Base-by-base conservation (phyloP, 768 basidiomycete genomes). In the Boletales sp. region DNA sequence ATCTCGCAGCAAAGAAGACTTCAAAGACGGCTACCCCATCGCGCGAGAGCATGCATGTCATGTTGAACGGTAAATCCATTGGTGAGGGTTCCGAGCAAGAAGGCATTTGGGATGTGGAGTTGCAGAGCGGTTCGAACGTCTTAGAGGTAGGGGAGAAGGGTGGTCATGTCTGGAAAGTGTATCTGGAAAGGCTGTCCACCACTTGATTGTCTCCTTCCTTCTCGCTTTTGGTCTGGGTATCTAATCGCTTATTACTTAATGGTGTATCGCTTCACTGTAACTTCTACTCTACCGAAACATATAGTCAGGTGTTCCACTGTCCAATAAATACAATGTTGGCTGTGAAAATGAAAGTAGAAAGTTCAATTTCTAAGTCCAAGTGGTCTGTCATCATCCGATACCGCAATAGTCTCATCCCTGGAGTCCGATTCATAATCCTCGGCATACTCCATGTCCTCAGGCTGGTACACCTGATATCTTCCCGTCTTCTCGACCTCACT, bases 91-190 rank as follows among this genome's bases (percentile, higher is more conserved):
- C 74, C 34, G 77, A 74, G 21, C 66, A 70, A 15, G 66, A 71
- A 40, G 78, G 78, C 1, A 67, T 76, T 45, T 91, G 89, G 90
- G 75, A 77, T 56, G 69, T 88, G 14, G 75, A 77, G 15, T 67
- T 89, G 15, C 72, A 78, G 1, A 62, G 71, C 5, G 90, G 90
- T 13, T 58, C 72, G 5, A 87, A 80, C 57, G 68, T 81, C 15
- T 64, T 92, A 27, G 90, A 91, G 64, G 69, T 92, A 21, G 87
- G 88, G 31, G 86, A 87, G 70, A 77, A 76, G 58, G 83, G 79
- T 31, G 86, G 86, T 10, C 64, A 81, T 56, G 65, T 80, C 21
- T 89, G 87, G 87, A 87, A 84, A 65, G 72, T 86, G 19, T 85
- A 85, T 62, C 68, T 83, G 38, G 79, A 83, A 56, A 74, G 81